A percentile compares a stretch with the other conserved stretches of the same genome.
Conservation (phyloP, 495 filamentous ascomycete species). For the Neurospora sp. region DNA sequence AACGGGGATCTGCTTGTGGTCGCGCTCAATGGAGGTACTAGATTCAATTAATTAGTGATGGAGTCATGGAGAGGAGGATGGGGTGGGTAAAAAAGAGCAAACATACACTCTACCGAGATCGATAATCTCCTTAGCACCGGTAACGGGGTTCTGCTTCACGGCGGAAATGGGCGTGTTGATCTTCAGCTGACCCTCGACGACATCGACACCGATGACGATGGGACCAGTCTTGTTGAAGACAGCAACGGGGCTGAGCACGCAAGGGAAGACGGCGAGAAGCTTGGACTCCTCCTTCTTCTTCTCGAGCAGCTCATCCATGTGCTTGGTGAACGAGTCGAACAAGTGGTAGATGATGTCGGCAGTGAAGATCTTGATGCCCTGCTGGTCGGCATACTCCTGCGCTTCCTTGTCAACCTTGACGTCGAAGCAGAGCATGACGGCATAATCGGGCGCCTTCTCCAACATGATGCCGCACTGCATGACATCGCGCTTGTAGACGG, state of each 20-base stretch:
- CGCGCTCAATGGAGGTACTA: conserved; percentile 91
- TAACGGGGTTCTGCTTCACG: conserved; percentile 69
- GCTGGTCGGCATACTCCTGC: conserved; percentile 77
- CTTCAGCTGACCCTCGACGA: conserved; percentile 75
- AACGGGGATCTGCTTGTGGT: conserved; percentile 85
- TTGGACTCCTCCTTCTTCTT: conserved; percentile 95
- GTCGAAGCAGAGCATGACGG: conserved; percentile 99
- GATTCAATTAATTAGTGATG: no score
- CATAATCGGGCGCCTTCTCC: conserved; percentile 90
- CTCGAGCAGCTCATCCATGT: conserved; percentile 77
- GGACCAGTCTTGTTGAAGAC: conserved; percentile 98
- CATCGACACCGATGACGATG: conserved; percentile 93
- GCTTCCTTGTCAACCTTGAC: conserved; percentile 99
- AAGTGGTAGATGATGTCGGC: conserved; percentile 99
- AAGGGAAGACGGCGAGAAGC: conserved; percentile 92
- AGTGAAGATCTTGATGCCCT: conserved; percentile 96
- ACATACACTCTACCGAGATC: conserved; percentile 91
- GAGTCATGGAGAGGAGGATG: background rate
- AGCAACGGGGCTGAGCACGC: conserved; percentile 75
- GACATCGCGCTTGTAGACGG: conserved; percentile 96
- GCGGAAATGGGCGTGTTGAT: conserved; percentile 82
- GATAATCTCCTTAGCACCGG: conserved; percentile 73
- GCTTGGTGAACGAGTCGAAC: conserved; percentile 91
- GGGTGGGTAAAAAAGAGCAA: conserved; percentile 3
- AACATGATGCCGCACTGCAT: conserved; percentile 95